phyloP scores from a whole-genome alignment of 805 yeast genomes.

The Kurtzmaniella cleridarum region DNA sequence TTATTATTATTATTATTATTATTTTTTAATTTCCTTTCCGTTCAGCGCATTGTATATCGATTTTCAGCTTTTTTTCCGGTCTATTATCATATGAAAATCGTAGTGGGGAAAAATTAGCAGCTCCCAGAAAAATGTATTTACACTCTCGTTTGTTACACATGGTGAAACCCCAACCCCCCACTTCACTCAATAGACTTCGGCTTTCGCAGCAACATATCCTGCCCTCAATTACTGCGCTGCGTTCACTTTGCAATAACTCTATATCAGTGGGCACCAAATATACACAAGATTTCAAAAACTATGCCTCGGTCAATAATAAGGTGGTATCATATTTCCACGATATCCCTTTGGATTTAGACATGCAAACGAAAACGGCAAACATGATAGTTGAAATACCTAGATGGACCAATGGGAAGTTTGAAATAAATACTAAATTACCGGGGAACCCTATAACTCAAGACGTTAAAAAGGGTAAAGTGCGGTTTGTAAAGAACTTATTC shows the following conservation, averaged over 20 bases:
- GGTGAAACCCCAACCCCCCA: not conserved
- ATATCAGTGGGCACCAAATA: constrained; percentile 27
- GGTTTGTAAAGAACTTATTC: constrained; percentile 96
- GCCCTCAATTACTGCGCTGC: too few relatives aligned
- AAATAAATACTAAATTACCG: constrained; percentile 50
- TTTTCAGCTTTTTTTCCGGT: not conserved
- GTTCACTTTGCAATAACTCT: not conserved
- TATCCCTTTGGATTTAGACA: constrained; percentile 50
- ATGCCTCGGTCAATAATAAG: constrained; percentile 34
- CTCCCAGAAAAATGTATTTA: not conserved
- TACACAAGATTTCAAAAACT: constrained; percentile 37
- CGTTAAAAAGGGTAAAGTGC: constrained; percentile 91
- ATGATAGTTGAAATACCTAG: constrained; percentile 47
- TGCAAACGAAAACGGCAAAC: constrained; percentile 33
- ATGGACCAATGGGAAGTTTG: constrained; percentile 82
- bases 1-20: too few relatives aligned
- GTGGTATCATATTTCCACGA: constrained; percentile 69
- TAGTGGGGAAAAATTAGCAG: not conserved
- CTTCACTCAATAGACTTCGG: not conserved
- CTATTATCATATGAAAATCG: not conserved
- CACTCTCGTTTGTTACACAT: not conserved
- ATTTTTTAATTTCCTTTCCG: too few relatives aligned
- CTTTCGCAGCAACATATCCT: not conserved
- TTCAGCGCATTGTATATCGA: too few relatives aligned
- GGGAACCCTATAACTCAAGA: constrained; percentile 83